Conservation (phyloP, 352 stramenopile genomes). For the Phytophthora podocarpi region DNA sequence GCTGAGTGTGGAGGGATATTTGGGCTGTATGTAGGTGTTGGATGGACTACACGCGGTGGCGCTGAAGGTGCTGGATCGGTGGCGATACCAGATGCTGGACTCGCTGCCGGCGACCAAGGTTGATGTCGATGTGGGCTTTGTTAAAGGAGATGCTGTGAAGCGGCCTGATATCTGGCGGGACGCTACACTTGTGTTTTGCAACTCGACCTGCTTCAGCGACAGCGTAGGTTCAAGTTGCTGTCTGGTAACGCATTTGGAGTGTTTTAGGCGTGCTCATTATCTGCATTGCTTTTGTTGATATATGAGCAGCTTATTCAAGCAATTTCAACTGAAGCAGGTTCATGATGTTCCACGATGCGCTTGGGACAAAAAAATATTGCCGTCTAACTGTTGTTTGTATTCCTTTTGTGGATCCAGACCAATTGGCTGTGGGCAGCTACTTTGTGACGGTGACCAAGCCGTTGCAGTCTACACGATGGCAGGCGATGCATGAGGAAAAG, state of each 20-base stretch:
- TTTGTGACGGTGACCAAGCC: conserved; percentile 70
- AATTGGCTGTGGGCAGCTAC: conserved; percentile 52
- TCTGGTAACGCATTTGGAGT: no score
- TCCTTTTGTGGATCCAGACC: conserved; percentile 34
- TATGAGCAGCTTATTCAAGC: conserved; percentile 41
- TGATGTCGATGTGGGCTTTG: conserved; percentile 62
- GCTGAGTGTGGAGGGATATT: not conserved
- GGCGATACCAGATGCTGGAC: conserved; percentile 72
- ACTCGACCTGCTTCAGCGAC: conserved; percentile 75
- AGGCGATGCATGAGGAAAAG: conserved; percentile 63
- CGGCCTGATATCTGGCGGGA: conserved; percentile 55
- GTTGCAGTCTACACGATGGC: conserved; percentile 58
- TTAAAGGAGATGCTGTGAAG: conserved; percentile 52
- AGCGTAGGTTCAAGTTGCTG: conserved; percentile 41
- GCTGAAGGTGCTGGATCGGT: conserved; percentile 66
- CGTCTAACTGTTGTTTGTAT: not conserved
- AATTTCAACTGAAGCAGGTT: conserved; percentile 42
- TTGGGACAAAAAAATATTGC: not conserved
- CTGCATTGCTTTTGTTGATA: not conserved
- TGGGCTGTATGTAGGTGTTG: conserved; percentile 51
- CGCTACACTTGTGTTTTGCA: conserved; percentile 69
- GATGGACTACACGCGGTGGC: conserved; percentile 64
- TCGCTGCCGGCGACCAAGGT: conserved; percentile 50
- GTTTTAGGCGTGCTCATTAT: not conserved
- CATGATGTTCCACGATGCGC: not conserved